These are phyloP conservation scores for Sphagnum magellanicum DNA, from an alignment of 228 moss, liverwort and hornwort genomes.

Conservation along the genomic window DNA sequence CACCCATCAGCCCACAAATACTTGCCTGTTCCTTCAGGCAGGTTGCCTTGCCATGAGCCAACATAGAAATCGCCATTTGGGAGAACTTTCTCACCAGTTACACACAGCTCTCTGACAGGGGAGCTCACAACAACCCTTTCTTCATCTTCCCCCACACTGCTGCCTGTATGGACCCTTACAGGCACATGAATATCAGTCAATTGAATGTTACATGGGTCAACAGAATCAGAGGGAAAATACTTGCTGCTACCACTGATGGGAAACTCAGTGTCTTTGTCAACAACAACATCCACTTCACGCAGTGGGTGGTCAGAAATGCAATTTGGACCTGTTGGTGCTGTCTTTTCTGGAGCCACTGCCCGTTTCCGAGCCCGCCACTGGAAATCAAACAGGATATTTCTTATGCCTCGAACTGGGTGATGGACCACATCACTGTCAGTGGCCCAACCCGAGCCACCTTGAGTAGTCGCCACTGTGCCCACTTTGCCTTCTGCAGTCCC, in stretches of 20 bases:
- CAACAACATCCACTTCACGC: constrained; percentile 53
- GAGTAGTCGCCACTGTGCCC: constrained; percentile 36
- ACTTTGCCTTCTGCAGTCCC: constrained; percentile 5
- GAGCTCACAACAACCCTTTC: constrained; percentile 14
- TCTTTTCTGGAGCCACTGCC: constrained; percentile 91
- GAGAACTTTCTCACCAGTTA: constrained; percentile 82
- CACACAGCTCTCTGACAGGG: constrained; percentile 9
- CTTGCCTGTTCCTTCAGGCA: constrained; percentile 96
- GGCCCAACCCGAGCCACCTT: constrained; percentile 41
- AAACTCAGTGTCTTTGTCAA: constrained; percentile 79
- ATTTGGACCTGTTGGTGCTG: constrained; percentile 72
- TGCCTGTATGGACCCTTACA: no score
- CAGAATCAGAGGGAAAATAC: constrained; percentile 19
- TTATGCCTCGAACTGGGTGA: constrained; percentile 65
- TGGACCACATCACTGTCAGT: constrained; percentile 65
- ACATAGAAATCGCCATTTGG: constrained; percentile 99
- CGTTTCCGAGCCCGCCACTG: constrained; percentile 93
- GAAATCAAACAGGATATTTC: constrained; percentile 63
- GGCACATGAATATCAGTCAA: background rate
- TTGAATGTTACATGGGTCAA: constrained; percentile 28
- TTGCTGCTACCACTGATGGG: constrained; percentile 45
- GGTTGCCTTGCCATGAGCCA: constrained; percentile 93
- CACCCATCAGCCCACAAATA: constrained; percentile 99
- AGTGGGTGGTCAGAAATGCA: constrained; percentile 92
- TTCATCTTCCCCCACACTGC: constrained; percentile 27